A percentile compares a stretch with the other conserved stretches of the same genome.
These are phyloP conservation scores for Saksenaea oblongispora DNA, from an alignment of 371 early-diverging fungal genomes.

Conservation along the genomic window DNA sequence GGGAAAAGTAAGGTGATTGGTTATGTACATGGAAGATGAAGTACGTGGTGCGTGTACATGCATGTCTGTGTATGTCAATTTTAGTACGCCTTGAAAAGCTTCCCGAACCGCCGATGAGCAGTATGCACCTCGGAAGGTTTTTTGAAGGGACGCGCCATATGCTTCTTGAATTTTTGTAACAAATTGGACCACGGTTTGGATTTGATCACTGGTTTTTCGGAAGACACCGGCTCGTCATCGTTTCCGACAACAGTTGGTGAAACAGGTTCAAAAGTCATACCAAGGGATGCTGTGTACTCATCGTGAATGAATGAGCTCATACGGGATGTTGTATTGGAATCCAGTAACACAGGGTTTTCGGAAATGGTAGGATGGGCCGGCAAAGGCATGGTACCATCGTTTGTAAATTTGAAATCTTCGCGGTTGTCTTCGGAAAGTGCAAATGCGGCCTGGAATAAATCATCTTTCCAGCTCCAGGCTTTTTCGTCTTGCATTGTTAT, in stretches of 20 bases:
- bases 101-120: neutral
- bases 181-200: neutral
- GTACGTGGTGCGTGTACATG: neutral
- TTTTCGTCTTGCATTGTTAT: neutral
- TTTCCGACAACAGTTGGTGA: neutral
- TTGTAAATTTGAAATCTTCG: neutral
- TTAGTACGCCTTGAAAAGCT: neutral
- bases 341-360: slow-evolving; percentile 8
- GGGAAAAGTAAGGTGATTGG: neutral
- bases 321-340: slow-evolving; percentile 5
- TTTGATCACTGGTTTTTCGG: neutral
- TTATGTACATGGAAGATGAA: neutral
- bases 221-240: neutral
- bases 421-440: neutral
- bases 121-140: neutral
- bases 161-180: neutral
- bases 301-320: slow-evolving; percentile 6
- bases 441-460: slow-evolving; percentile 11
- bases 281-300: neutral
- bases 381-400: neutral
- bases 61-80: neutral
- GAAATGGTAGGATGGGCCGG: neutral
- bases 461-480: slow-evolving; percentile 22
- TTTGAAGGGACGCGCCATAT: neutral
- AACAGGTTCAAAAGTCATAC: slow-evolving; percentile 1